These are phyloP conservation scores for Botrytis pseudocinerea DNA, from an alignment of 2,329 filamentous ascomycete genomes.

Conservation along the genomic window DNA sequence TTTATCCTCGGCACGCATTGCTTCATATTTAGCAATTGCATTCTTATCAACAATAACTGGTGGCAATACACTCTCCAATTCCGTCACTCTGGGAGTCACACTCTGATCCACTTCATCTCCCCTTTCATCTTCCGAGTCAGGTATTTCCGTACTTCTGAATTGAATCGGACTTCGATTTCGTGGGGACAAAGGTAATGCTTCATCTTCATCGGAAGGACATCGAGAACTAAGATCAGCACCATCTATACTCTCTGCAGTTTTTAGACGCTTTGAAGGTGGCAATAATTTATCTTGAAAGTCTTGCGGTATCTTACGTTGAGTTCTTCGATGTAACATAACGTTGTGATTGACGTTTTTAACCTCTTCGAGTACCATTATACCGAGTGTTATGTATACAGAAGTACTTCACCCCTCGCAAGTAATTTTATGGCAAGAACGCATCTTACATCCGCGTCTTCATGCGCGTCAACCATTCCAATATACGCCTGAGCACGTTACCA, in stretches of 20 bases:
- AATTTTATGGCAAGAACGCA: conserved; percentile 1
- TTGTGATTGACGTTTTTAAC: conserved; percentile 28
- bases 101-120: conserved; percentile 36
- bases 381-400: neutral
- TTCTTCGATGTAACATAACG: conserved; percentile 33
- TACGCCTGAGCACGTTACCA: conserved; percentile 15
- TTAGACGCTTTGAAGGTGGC: conserved; percentile 38
- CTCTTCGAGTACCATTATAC: conserved; percentile 31
- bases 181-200: conserved; percentile 31
- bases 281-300: conserved; percentile 31
- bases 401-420: neutral
- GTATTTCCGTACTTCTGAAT: conserved; percentile 39
- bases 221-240: conserved; percentile 17
- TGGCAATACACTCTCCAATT: conserved; percentile 71
- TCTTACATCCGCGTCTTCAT: neutral
- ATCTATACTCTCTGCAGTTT: conserved; percentile 35
- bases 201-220: conserved; percentile 26
- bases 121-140: conserved; percentile 42
- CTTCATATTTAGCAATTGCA: conserved; percentile 79
- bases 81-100: conserved; percentile 52
- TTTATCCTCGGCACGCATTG: conserved; percentile 46
- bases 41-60: conserved; percentile 65
- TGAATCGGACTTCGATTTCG: conserved; percentile 32
- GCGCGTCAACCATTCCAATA: neutral
- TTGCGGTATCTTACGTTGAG: conserved; percentile 34